A percentile compares a stretch with the other conserved stretches of the same genome.
phyloP scores from a whole-genome alignment of 495 filamentous ascomycete species.

The Physcia stellaris region DNA sequence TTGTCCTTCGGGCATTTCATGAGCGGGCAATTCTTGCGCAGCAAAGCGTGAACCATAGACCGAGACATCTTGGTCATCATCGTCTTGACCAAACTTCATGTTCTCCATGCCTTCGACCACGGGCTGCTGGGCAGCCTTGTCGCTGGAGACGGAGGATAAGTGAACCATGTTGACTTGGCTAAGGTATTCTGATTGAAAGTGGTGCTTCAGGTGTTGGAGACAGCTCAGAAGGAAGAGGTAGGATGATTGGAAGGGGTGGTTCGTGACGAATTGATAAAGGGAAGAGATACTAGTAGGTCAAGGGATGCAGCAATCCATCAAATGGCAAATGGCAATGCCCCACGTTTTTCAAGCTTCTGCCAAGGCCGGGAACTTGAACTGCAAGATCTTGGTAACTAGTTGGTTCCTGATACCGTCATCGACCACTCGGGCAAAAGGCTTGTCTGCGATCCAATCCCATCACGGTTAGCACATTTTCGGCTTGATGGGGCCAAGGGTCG shows the following conservation, averaged over 20 bases:
- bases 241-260: neutral
- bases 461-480: too few species aligned
- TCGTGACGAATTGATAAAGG: too few species aligned
- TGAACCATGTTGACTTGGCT: slow-evolving; percentile 62
- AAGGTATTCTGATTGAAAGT: neutral
- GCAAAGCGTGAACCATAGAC: slow-evolving; percentile 82
- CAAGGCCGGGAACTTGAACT: too few species aligned
- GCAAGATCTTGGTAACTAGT: too few species aligned
- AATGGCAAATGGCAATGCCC: too few species aligned
- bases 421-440: too few species aligned
- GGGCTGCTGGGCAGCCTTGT: slow-evolving; percentile 27
- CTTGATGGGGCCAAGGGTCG: too few species aligned
- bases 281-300: too few species aligned
- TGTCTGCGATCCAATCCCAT: too few species aligned
- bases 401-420: too few species aligned
- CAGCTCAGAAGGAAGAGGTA: neutral
- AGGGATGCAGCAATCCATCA: too few species aligned
- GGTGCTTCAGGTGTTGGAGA: neutral
- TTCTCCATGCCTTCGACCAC: slow-evolving; percentile 32
- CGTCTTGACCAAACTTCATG: slow-evolving; percentile 23
- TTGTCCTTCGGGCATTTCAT: slow-evolving; percentile 80
- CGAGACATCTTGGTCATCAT: slow-evolving; percentile 51
- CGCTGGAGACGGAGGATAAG: slow-evolving; percentile 40
- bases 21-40: slow-evolving; percentile 57
- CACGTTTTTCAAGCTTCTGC: too few species aligned